These are phyloP conservation scores for Mayamaea pseudoterrestris DNA, from an alignment of 108 stramenopile genomes.

Conservation along the genomic window DNA sequence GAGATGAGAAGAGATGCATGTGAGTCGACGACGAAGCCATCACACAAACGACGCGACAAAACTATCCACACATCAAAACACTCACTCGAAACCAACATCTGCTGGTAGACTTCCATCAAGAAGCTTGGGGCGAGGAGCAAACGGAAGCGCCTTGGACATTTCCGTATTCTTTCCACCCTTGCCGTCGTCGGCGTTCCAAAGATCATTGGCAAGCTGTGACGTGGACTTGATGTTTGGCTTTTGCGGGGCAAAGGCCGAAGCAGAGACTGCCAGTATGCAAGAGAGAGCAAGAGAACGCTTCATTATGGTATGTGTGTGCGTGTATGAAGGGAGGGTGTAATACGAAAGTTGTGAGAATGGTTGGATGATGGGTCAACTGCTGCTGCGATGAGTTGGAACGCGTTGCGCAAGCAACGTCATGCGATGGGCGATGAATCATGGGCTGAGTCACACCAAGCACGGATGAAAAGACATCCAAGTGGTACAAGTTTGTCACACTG, in stretches of 20 bases:
- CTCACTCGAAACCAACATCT: slow-evolving; percentile 77
- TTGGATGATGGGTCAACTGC: too few relatives aligned
- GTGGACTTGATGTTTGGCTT: slow-evolving; percentile 1
- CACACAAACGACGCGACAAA: background rate
- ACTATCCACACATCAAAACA: background rate
- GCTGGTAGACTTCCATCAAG: slow-evolving; percentile 67
- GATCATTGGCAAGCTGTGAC: slow-evolving; percentile 3
- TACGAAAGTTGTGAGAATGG: too few relatives aligned
- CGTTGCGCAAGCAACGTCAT: too few relatives aligned
- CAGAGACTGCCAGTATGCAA: background rate
- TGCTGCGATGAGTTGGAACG: too few relatives aligned
- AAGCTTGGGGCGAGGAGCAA: slow-evolving; percentile 54
- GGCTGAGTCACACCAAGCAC: too few relatives aligned
- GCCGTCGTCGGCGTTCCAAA: slow-evolving; percentile 11
- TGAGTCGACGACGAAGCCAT: background rate
- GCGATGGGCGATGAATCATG: too few relatives aligned
- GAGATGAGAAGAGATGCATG: background rate
- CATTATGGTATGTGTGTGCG: too few relatives aligned
- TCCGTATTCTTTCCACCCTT: slow-evolving; percentile 11
- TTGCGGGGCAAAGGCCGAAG: background rate
- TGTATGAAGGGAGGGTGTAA: too few relatives aligned
- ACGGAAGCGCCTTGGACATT: slow-evolving; percentile 67
- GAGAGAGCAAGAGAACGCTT: too few relatives aligned
- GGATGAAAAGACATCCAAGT: too few relatives aligned
- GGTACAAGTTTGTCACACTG: too few relatives aligned